Percentiles rank a stretch among this genome's conserved stretches.
These are phyloP conservation scores for Xylaria sp. DNA, from an alignment of 2,329 filamentous ascomycete genomes.

Conservation along the genomic window DNA sequence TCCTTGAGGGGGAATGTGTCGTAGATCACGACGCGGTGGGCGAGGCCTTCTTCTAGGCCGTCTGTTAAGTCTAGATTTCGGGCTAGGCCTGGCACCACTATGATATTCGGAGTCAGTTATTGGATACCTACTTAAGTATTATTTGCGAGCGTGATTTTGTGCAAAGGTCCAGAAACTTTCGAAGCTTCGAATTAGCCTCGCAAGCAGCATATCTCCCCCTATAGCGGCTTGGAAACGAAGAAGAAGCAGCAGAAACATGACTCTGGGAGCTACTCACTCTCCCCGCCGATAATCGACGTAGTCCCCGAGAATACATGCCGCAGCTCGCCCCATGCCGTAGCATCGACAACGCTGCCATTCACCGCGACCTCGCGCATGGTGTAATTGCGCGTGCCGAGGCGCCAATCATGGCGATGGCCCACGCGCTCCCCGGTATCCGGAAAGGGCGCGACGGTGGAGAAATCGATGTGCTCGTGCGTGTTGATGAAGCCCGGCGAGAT, in stretches of 20 bases:
- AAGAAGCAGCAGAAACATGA: neutral
- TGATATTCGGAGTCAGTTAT: neutral
- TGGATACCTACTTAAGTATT: no score
- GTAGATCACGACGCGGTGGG: constrained; percentile 35
- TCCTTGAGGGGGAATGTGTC: constrained; percentile 48
- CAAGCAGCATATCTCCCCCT: neutral
- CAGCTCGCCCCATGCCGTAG: constrained; percentile 47
- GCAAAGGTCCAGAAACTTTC: no score
- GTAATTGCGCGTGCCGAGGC: constrained; percentile 41
- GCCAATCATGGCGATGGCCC: constrained; percentile 49
- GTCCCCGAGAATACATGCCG: constrained; percentile 49
- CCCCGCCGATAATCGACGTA: constrained; percentile 46
- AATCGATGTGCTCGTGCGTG: constrained; percentile 48
- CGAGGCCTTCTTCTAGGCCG: constrained; percentile 42
- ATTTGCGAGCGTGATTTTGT: no score
- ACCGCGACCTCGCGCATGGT: constrained; percentile 39
- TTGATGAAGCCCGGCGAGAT: constrained; percentile 50
- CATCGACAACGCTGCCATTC: constrained; percentile 42
- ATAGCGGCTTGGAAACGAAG: neutral
- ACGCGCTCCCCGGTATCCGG: constrained; percentile 41
- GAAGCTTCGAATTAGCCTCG: neutral
- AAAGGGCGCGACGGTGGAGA: constrained; percentile 43
- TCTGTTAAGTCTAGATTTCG: constrained; percentile 47
- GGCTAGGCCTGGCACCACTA: constrained; percentile 43
- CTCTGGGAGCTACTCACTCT: constrained; percentile 19